Evolutionary conservation across 345 rosid species (phyloP).

Genomic region (Laguncularia racemosa): DNA sequence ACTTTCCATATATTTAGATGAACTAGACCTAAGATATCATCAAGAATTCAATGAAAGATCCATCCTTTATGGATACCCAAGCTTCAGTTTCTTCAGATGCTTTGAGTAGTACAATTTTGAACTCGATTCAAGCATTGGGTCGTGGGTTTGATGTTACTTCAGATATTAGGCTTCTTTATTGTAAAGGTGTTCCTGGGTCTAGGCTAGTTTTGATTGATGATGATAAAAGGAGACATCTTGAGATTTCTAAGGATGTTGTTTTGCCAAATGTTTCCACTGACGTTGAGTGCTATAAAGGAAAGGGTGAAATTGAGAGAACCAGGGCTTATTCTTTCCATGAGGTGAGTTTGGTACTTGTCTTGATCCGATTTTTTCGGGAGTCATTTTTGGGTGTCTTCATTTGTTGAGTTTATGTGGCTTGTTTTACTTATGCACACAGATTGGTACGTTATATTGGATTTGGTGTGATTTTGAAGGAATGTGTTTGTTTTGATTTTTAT

Average conservation of each 20-base stretch:
- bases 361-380: slow-evolving; percentile 5
- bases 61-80: slow-evolving; percentile 26
- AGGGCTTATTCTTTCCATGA: slow-evolving; percentile 68
- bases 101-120: slow-evolving; percentile 60
- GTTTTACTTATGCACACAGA: neutral
- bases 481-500: too few species aligned
- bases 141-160: slow-evolving; percentile 94
- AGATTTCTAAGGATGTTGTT: slow-evolving; percentile 37
- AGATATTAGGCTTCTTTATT: slow-evolving; percentile 84
- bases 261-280: slow-evolving; percentile 55
- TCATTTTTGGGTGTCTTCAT: slow-evolving; percentile 1
- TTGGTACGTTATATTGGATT: neutral
- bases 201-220: slow-evolving; percentile 71
- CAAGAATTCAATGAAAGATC: slow-evolving; percentile 9
- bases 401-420: neutral
- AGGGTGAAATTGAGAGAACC: slow-evolving; percentile 33
- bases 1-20: neutral
- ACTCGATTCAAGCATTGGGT: slow-evolving; percentile 92
- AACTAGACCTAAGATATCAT: too few species aligned
- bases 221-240: slow-evolving; percentile 51
- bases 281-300: slow-evolving; percentile 48
- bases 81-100: slow-evolving; percentile 38
- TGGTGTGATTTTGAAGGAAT: too few species aligned
- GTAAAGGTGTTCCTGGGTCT: slow-evolving; percentile 90
- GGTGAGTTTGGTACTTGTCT: slow-evolving; percentile 25